A percentile compares a stretch with the other conserved stretches of the same genome.
phyloP scores from a whole-genome alignment of 2,329 filamentous ascomycete genomes.

The Pseudogymnoascus sp. region DNA sequence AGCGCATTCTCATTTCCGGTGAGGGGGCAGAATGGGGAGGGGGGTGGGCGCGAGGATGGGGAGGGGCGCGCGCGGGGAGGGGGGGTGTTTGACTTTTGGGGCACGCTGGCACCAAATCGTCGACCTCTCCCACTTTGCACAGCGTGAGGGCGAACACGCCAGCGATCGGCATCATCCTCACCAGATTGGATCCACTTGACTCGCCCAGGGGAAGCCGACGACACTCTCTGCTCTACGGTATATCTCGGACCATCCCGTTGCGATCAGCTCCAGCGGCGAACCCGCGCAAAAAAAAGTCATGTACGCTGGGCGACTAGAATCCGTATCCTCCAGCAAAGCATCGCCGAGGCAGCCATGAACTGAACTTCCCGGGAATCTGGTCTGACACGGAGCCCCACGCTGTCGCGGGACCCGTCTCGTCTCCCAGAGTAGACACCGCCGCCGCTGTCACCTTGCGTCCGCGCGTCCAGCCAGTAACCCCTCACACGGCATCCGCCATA shows the following conservation, averaged over 20 bases:
- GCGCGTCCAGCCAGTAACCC: not conserved
- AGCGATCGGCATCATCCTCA: not conserved
- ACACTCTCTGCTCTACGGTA: not conserved
- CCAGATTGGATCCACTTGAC: not conserved
- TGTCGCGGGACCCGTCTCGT: not conserved
- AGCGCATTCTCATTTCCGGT: slow-evolving; percentile 6
- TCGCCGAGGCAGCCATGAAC: not conserved
- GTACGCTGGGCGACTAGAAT: not conserved
- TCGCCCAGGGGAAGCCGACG: not conserved
- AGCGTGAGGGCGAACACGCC: not conserved
- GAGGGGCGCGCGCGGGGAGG: not conserved
- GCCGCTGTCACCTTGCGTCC: not conserved
- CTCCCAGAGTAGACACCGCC: not conserved
- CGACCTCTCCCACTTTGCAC: not conserved
- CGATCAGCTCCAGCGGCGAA: not conserved
- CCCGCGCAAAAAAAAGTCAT: not conserved
- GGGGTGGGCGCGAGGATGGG: not conserved
- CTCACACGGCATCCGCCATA: not conserved
- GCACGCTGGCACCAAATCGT: not conserved
- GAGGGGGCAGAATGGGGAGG: not conserved
- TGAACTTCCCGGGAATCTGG: not conserved
- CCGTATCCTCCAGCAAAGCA: not conserved
- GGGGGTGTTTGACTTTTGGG: not conserved
- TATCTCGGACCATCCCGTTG: not conserved
- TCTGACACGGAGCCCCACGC: not conserved